Evolutionary conservation across 352 stramenopile genomes (phyloP).

Genomic region (Lagenidium sp.): DNA sequence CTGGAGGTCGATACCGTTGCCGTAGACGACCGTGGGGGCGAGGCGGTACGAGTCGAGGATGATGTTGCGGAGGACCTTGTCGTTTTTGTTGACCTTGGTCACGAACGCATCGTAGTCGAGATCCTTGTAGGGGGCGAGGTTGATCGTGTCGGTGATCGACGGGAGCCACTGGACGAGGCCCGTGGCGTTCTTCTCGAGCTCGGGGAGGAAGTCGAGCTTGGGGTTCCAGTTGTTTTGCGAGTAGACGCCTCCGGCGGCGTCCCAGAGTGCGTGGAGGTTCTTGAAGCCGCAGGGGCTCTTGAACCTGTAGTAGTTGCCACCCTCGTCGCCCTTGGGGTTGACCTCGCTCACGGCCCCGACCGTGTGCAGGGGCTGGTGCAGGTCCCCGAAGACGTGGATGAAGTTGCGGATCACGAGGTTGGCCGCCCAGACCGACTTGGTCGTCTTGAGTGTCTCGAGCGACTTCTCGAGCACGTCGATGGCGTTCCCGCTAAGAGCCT

Average conservation of each 20-base stretch:
- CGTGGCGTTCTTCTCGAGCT: slow-evolving; percentile 27
- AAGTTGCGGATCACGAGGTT: slow-evolving; percentile 58
- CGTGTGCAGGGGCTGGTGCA: slow-evolving; percentile 54
- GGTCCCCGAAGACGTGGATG: slow-evolving; percentile 59
- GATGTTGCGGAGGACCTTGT: slow-evolving; percentile 8
- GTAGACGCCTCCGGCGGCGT: slow-evolving; percentile 40
- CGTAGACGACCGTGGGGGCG: slow-evolving; percentile 14
- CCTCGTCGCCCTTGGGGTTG: slow-evolving; percentile 37
- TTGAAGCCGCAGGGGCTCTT: slow-evolving; percentile 29
- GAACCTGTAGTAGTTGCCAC: slow-evolving; percentile 56
- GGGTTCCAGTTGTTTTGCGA: slow-evolving; percentile 43
- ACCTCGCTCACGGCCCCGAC: slow-evolving; percentile 30
- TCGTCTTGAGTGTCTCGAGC: slow-evolving; percentile 43
- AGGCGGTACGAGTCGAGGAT: slow-evolving; percentile 20
- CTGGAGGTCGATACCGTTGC: slow-evolving; percentile 11
- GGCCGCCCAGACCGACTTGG: slow-evolving; percentile 48
- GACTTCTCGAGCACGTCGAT: slow-evolving; percentile 33
- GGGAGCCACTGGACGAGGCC: slow-evolving; percentile 19
- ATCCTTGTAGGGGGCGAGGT: slow-evolving; percentile 6
- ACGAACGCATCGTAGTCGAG: slow-evolving; percentile 12
- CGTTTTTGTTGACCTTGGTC: slow-evolving; percentile 3
- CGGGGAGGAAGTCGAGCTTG: slow-evolving; percentile 9
- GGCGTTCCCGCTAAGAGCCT: slow-evolving; percentile 35
- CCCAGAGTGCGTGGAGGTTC: slow-evolving; percentile 66
- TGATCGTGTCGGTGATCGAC: slow-evolving; percentile 6